These are phyloP conservation scores for Scutellaria galericulata DNA, from an alignment of 257 asterid genomes.

Conservation along the genomic window DNA sequence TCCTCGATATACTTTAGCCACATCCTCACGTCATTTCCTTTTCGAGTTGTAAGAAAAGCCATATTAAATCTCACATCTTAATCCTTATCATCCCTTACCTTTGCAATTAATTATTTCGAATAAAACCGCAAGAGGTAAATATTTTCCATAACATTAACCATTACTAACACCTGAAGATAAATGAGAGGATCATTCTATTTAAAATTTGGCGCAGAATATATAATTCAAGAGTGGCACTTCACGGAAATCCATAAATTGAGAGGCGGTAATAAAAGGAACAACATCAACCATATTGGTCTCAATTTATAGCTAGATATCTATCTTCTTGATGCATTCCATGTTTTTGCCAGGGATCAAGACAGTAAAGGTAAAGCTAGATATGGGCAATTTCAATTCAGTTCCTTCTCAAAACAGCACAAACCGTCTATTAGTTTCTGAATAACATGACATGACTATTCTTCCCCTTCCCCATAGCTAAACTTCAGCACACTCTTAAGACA, in stretches of 20 bases:
- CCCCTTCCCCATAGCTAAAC: neutral
- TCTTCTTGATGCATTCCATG: neutral
- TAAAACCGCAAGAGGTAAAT: neutral
- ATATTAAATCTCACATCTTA: neutral
- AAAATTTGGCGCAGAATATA: neutral
- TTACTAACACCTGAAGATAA: neutral
- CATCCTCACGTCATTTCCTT: neutral
- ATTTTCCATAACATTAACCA: neutral
- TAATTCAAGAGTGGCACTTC: neutral
- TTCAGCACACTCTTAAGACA: neutral
- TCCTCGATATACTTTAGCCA: too few species aligned
- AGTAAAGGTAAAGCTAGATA: neutral
- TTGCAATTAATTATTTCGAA: neutral
- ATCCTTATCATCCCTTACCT: neutral
- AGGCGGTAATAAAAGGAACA: neutral
- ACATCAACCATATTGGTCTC: neutral
- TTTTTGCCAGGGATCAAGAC: neutral
- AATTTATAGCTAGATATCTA: too few species aligned
- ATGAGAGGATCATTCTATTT: neutral
- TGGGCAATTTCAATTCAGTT: neutral
- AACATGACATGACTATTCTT: neutral
- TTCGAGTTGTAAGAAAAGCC: neutral
- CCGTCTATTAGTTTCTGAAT: neutral
- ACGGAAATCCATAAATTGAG: conserved; percentile 2
- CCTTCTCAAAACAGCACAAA: conserved; percentile 2